Evolutionary conservation across 208 protist species (phyloP).

Genomic region (Crithidia bombi): DNA sequence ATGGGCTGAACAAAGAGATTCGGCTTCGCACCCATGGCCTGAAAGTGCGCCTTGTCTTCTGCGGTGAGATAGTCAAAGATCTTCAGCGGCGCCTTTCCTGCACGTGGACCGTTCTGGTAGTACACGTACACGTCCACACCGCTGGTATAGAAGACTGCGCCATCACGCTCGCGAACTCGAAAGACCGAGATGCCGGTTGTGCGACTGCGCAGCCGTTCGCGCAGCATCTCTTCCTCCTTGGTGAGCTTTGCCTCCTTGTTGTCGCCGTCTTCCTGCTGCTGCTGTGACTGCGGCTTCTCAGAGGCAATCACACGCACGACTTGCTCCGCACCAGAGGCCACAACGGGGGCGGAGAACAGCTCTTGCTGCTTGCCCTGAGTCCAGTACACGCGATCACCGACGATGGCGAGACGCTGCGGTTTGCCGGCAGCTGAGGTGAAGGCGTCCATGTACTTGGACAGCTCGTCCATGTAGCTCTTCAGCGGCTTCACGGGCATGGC

Average conservation of each 20-base stretch:
- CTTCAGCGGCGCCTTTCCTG: conserved; percentile 46
- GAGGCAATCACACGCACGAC: conserved; percentile 30
- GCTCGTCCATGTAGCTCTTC: conserved; percentile 52
- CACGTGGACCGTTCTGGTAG: conserved; percentile 50
- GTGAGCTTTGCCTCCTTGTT: conserved; percentile 34
- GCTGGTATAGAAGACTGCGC: conserved; percentile 69
- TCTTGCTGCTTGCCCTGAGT: conserved; percentile 77
- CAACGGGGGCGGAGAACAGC: conserved; percentile 54
- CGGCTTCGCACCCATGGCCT: conserved; percentile 42
- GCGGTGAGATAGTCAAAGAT: conserved; percentile 63
- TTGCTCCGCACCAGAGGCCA: conserved; percentile 18
- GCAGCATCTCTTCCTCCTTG: conserved; percentile 86
- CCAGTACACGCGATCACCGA: conserved; percentile 73
- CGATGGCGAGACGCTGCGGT: conserved; percentile 65
- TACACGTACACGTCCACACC: conserved; percentile 70
- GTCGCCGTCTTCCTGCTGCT: not conserved
- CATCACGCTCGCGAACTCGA: conserved; percentile 52
- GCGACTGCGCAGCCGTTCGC: conserved; percentile 68
- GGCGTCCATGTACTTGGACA: conserved; percentile 41
- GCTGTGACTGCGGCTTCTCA: conserved; percentile 2
- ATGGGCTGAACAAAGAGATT: conserved; percentile 57
- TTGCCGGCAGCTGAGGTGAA: conserved; percentile 44
- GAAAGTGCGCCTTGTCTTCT: conserved; percentile 45
- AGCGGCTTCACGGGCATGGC: conserved; percentile 24
- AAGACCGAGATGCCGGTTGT: conserved; percentile 72